Evolutionary conservation across 1,139 yeast genomes (phyloP).

Genomic region (Candida sp.): DNA sequence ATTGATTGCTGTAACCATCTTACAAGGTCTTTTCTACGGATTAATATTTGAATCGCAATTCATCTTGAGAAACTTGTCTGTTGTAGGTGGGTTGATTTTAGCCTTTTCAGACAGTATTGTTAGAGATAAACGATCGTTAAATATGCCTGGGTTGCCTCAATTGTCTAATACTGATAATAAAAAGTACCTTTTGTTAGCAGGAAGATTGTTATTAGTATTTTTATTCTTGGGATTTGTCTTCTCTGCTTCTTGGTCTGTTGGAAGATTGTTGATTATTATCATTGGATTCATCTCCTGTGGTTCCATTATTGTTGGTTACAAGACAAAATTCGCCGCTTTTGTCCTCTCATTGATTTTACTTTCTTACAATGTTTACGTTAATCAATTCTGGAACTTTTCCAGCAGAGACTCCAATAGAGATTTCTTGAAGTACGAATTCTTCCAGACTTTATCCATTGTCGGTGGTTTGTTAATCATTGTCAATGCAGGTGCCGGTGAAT

Average conservation of each 20-base stretch:
- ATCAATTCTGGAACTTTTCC: slow-evolving; percentile 86
- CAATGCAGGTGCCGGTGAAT: slow-evolving; percentile 95
- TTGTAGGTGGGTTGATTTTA: slow-evolving; percentile 88
- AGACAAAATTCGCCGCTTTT: slow-evolving; percentile 87
- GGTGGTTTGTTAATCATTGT: slow-evolving; percentile 92
- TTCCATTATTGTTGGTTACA: slow-evolving; percentile 88
- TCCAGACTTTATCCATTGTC: slow-evolving; percentile 91
- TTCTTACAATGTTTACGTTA: slow-evolving; percentile 72
- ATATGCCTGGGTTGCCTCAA: slow-evolving; percentile 91
- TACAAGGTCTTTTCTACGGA: slow-evolving; percentile 91
- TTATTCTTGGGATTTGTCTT: slow-evolving; percentile 86
- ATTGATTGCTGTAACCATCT: slow-evolving; percentile 66
- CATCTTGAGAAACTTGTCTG: slow-evolving; percentile 82
- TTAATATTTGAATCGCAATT: slow-evolving; percentile 78
- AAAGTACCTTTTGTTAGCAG: slow-evolving; percentile 84
- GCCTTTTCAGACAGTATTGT: slow-evolving; percentile 91
- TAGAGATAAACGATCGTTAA: slow-evolving; percentile 63
- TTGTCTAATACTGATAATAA: slow-evolving; percentile 79
- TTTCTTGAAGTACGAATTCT: slow-evolving; percentile 87
- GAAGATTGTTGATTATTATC: slow-evolving; percentile 62
- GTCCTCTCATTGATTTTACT: slow-evolving; percentile 71
- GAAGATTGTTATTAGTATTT: slow-evolving; percentile 81
- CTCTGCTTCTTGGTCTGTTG: slow-evolving; percentile 69
- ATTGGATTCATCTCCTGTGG: slow-evolving; percentile 71
- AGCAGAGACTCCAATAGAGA: slow-evolving; percentile 79